phyloP scores from a whole-genome alignment of 139 green algal genomes.

The Chlorella sp. region DNA sequence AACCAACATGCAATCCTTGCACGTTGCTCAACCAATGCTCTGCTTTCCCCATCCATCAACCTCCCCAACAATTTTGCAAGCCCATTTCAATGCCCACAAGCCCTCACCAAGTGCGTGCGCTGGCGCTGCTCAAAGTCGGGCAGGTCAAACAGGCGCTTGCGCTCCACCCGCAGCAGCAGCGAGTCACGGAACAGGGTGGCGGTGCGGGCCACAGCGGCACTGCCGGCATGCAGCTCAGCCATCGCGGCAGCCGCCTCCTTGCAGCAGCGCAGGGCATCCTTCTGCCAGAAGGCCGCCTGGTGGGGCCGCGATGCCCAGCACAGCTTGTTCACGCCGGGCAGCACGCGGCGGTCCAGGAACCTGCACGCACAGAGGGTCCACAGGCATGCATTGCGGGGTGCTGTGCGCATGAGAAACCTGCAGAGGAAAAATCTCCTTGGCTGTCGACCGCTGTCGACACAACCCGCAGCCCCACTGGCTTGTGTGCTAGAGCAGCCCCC shows the following conservation, averaged over 20 bases:
- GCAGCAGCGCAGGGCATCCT: slow-evolving; percentile 64
- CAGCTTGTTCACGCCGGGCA: slow-evolving; percentile 84
- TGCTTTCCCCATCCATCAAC: too few relatives aligned
- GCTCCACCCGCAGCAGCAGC: slow-evolving; percentile 81
- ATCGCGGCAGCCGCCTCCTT: slow-evolving; percentile 72
- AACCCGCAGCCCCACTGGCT: not conserved
- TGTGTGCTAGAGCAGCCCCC: not conserved
- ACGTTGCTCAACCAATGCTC: too few relatives aligned
- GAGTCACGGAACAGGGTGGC: slow-evolving; percentile 69
- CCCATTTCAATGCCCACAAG: too few relatives aligned
- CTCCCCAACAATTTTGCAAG: not conserved
- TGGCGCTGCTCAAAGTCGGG: slow-evolving; percentile 80
- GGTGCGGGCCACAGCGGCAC: slow-evolving; percentile 62
- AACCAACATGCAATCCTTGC: too few relatives aligned
- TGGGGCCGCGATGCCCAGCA: slow-evolving; percentile 20
- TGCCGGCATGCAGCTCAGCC: slow-evolving; percentile 74
- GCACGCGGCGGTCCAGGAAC: slow-evolving; percentile 82
- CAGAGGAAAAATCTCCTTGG: not conserved
- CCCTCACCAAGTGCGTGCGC: slow-evolving; percentile 61
- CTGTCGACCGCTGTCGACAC: not conserved
- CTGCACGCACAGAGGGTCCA: too few relatives aligned
- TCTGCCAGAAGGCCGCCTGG: slow-evolving; percentile 7
- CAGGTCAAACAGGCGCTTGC: slow-evolving; percentile 88
- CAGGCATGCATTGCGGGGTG: too few relatives aligned
- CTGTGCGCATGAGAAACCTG: not conserved